A percentile compares a stretch with the other conserved stretches of the same genome.
Conservation (phyloP, 116 monocot genomes). For the Trichopus zeylanicus region DNA sequence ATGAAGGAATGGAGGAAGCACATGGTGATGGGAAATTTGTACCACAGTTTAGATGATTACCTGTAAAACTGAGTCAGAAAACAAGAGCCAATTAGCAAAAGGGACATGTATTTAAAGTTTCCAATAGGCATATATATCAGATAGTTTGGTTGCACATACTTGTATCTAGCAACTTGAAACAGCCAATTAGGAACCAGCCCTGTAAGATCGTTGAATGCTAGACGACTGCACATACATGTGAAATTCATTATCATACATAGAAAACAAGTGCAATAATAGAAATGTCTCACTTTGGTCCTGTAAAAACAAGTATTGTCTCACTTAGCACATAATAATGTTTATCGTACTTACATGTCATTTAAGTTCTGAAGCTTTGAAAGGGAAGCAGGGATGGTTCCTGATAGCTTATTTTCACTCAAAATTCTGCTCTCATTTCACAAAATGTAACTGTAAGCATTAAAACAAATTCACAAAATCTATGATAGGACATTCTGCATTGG, state of each 20-base stretch:
- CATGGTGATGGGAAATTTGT: slow-evolving; percentile 47
- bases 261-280: slow-evolving; percentile 1
- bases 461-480: not conserved
- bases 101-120: not conserved
- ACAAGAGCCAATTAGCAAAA: not conserved
- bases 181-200: slow-evolving; percentile 73
- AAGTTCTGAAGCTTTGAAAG: slow-evolving; percentile 54
- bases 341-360: slow-evolving; percentile 72
- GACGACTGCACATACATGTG: slow-evolving; percentile 34
- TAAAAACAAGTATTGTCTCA: too few species aligned
- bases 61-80: slow-evolving; percentile 63
- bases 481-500: not conserved
- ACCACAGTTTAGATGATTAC: slow-evolving; percentile 79
- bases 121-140: not conserved
- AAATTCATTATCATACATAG: not conserved
- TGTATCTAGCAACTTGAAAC: slow-evolving; percentile 72
- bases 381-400: slow-evolving; percentile 69
- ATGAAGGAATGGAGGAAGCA: slow-evolving; percentile 26
- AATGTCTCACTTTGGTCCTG: too few species aligned
- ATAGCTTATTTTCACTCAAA: slow-evolving; percentile 84
- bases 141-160: slow-evolving; percentile 33
- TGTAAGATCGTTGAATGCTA: slow-evolving; percentile 72
- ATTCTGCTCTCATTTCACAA: slow-evolving; percentile 40
- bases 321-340: too few species aligned
- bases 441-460: not conserved